Evolutionary conservation across 2,329 filamentous ascomycete genomes (phyloP), one percentile per base, ranked within the genome.

Genomic region (Talaromyces atroroseus): DNA sequence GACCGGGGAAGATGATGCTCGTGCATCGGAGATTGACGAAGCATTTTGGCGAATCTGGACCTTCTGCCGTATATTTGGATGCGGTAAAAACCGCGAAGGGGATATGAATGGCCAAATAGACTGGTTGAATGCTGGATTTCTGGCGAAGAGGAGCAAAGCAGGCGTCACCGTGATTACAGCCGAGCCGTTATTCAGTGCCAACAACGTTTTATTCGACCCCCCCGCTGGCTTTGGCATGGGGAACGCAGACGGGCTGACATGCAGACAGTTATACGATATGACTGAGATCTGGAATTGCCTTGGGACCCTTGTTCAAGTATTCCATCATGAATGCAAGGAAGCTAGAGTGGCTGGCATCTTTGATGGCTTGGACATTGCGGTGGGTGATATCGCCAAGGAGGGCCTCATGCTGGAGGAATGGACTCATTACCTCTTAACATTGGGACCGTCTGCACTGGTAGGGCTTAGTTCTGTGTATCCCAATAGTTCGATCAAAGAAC

Each of bases 11-110:
- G 74, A 77, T 45, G 71, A 75, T 8, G 62, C 67, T 2, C 74
- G 76, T 8, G 75, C 79, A 1, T 72, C 74, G 42, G 78, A 82
- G 56, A 75, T 86, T 24, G 80, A 85, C 57, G 78, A 84, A 66
- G 83, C 83, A 0, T 77, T 86, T 49, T 86, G 82, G 82, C 79
- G 83, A 2, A 80, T 87, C 29, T 86, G 83, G 83, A 83, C 80
- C 0, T 87, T 86, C 68, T 86, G 83, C 67, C 78, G 78, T 54
- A 79, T 85, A 32, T 87, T 87, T 53, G 84, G 84, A 1, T 78
- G 75, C 50, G 76, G 76, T 0, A 84, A 82, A 61, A 76, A 76
- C 4, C 76, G 82, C 14, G 81, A 85, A 61, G 78, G 82, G 29
- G 82, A 86, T 58, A 72, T 84, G 34, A 73, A 78, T 36, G 81